Percentiles rank a stretch among this genome's conserved stretches.
phyloP scores from a whole-genome alignment of 2,329 filamentous ascomycete species.

The Chaetomiaceae sp. region DNA sequence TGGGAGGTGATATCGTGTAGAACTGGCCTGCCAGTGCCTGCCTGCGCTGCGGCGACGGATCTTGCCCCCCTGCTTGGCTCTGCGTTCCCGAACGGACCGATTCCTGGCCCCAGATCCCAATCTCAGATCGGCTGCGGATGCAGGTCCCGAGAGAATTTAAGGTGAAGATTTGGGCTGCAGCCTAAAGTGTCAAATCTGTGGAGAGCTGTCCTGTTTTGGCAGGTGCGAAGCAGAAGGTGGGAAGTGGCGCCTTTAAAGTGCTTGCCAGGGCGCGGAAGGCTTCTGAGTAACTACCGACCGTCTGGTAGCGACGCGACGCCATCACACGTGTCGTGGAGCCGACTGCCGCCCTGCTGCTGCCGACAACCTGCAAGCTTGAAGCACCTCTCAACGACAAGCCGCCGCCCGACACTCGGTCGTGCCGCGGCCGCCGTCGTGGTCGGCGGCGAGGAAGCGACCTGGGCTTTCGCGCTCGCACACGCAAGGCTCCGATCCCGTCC shows the following conservation, averaged over 20 bases:
- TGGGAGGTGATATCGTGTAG: too few relatives aligned
- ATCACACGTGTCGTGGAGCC: not conserved
- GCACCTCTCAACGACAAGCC: too few relatives aligned
- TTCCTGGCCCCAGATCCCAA: not conserved
- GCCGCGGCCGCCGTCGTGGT: too few relatives aligned
- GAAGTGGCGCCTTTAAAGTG: slow-evolving; percentile 7
- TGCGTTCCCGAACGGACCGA: not conserved
- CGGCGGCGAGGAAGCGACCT: too few relatives aligned
- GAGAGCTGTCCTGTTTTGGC: slow-evolving; percentile 17
- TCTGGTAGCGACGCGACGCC: slow-evolving; percentile 13
- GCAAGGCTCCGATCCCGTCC: too few relatives aligned
- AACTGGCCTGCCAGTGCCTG: too few relatives aligned
- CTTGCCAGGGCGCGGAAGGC: slow-evolving; percentile 7
- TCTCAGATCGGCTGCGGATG: slow-evolving; percentile 9
- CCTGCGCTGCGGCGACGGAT: too few relatives aligned
- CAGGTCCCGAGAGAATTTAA: slow-evolving; percentile 11
- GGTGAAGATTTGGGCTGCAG: slow-evolving; percentile 8
- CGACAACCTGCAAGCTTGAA: not conserved
- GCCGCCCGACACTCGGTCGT: too few relatives aligned
- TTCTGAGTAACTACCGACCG: slow-evolving; percentile 11
- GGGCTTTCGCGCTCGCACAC: too few relatives aligned
- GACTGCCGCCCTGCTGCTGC: not conserved
- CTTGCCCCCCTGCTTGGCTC: too few relatives aligned
- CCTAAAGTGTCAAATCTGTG: slow-evolving; percentile 13
- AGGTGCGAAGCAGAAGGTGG: slow-evolving; percentile 12